Evolutionary conservation across 2,329 filamentous ascomycete genomes (phyloP).

Genomic region (Pestalotiopsis sp.): DNA sequence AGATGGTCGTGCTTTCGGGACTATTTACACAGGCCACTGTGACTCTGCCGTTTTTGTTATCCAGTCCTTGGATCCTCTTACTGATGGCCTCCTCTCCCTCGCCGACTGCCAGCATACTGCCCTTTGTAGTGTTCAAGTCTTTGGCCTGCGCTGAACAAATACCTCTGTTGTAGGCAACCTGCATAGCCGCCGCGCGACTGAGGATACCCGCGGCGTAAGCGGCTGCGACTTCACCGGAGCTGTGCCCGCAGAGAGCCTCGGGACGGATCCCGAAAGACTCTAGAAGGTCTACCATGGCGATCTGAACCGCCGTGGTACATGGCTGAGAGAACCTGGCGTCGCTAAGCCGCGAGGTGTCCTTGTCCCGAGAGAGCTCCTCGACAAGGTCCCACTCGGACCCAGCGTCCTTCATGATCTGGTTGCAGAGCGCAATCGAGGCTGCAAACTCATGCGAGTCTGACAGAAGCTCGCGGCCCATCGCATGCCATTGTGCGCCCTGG

Average conservation of each 20-base stretch:
- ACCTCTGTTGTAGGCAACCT: slow-evolving; percentile 37
- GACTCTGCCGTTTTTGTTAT: background rate
- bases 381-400: slow-evolving; percentile 24
- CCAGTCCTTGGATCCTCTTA: background rate
- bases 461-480: slow-evolving; percentile 25
- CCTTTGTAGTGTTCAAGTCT: background rate
- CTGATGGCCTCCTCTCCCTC: background rate
- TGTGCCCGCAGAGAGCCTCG: slow-evolving; percentile 29
- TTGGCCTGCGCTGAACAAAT: slow-evolving; percentile 2
- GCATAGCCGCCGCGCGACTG: slow-evolving; percentile 24
- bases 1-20: slow-evolving; percentile 30
- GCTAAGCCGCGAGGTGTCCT: slow-evolving; percentile 23
- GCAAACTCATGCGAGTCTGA: slow-evolving; percentile 18
- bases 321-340: slow-evolving; percentile 34
- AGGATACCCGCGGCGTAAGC: slow-evolving; percentile 30
- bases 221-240: slow-evolving; percentile 25
- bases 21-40: slow-evolving; percentile 31
- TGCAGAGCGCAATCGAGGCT: slow-evolving; percentile 15
- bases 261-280: slow-evolving; percentile 28
- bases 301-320: slow-evolving; percentile 42
- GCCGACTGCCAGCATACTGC: background rate
- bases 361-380: slow-evolving; percentile 21
- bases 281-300: slow-evolving; percentile 40
- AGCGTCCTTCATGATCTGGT: slow-evolving; percentile 17
- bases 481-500: slow-evolving; percentile 31